These are phyloP conservation scores for Paramyrothecium sp. DNA, from an alignment of 2,329 filamentous ascomycete genomes.

Conservation along the genomic window DNA sequence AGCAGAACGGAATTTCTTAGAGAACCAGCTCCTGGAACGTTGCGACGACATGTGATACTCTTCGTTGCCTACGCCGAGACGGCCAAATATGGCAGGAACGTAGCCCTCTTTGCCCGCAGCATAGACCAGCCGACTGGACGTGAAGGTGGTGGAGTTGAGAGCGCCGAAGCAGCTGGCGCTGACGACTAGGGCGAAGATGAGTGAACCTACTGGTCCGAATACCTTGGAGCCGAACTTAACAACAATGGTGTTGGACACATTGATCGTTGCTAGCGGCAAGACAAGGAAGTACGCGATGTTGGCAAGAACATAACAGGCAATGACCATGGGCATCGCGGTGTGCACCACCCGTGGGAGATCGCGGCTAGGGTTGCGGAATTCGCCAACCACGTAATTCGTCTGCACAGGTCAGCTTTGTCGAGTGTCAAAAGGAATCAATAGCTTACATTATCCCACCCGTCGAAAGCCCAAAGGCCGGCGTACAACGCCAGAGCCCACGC, in stretches of 20 bases:
- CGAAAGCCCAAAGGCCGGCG: slow-evolving; percentile 95
- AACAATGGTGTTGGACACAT: slow-evolving; percentile 90
- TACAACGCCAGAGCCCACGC: slow-evolving; percentile 94
- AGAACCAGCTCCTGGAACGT: slow-evolving; percentile 54
- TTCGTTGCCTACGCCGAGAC: slow-evolving; percentile 66
- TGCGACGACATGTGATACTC: slow-evolving; percentile 39
- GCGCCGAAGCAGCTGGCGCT: slow-evolving; percentile 91
- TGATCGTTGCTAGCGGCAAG: slow-evolving; percentile 75
- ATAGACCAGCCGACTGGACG: slow-evolving; percentile 87
- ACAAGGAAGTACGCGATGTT: slow-evolving; percentile 96
- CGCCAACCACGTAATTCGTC: slow-evolving; percentile 97
- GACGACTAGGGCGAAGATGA: slow-evolving; percentile 86
- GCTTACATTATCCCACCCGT: slow-evolving; percentile 96
- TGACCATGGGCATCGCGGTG: slow-evolving; percentile 93
- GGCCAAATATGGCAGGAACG: slow-evolving; percentile 79
- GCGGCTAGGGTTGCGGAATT: slow-evolving; percentile 87
- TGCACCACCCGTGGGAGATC: slow-evolving; percentile 95
- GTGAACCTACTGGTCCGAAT: slow-evolving; percentile 78
- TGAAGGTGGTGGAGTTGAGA: slow-evolving; percentile 92
- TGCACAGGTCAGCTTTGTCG: slow-evolving; percentile 32
- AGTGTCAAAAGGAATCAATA: not conserved
- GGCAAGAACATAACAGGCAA: slow-evolving; percentile 83
- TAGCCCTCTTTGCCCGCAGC: slow-evolving; percentile 95
- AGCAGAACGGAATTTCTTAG: slow-evolving; percentile 56
- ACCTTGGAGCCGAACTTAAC: slow-evolving; percentile 90